Evolutionary conservation across 2,329 filamentous ascomycete genomes (phyloP).

Genomic region (Epichloe sibirici): DNA sequence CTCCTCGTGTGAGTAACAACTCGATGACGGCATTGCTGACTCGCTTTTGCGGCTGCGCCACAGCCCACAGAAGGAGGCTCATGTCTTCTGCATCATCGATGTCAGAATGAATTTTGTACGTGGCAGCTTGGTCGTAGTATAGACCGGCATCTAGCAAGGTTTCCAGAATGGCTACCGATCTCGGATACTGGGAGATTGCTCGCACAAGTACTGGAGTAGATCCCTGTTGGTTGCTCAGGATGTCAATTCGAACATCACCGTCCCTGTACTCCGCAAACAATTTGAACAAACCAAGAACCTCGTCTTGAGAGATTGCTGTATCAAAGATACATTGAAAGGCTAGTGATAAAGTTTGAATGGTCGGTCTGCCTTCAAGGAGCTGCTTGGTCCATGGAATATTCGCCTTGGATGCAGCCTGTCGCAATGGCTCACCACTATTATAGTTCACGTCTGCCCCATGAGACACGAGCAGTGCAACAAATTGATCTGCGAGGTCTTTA

Average conservation of each 20-base stretch:
- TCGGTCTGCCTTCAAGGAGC: conserved; percentile 38
- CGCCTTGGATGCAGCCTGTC: conserved; percentile 39
- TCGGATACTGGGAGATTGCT: conserved; percentile 42
- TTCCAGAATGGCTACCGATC: conserved; percentile 38
- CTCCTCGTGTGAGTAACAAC: conserved; percentile 36
- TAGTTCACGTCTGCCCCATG: conserved; percentile 36
- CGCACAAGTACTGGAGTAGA: conserved; percentile 37
- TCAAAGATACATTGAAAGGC: conserved; percentile 47
- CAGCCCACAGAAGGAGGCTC: conserved; percentile 47
- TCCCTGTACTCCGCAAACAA: conserved; percentile 39
- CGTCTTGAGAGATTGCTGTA: conserved; percentile 35
- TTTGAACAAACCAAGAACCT: conserved; percentile 35
- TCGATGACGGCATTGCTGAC: conserved; percentile 47
- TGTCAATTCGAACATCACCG: conserved; percentile 36
- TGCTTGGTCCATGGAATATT: conserved; percentile 35
- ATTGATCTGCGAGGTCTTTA: conserved; percentile 28
- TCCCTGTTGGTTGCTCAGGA: conserved; percentile 30
- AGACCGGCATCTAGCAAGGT: conserved; percentile 44
- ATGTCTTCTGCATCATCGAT: conserved; percentile 40
- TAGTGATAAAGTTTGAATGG: conserved; percentile 34
- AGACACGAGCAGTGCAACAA: conserved; percentile 27
- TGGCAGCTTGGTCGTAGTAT: conserved; percentile 43
- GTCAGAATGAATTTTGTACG: conserved; percentile 30
- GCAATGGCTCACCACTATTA: conserved; percentile 40
- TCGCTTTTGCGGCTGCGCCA: conserved; percentile 50